Evolutionary conservation across 352 stramenopile species (phyloP).

Genomic region (Detonula confervacea): DNA sequence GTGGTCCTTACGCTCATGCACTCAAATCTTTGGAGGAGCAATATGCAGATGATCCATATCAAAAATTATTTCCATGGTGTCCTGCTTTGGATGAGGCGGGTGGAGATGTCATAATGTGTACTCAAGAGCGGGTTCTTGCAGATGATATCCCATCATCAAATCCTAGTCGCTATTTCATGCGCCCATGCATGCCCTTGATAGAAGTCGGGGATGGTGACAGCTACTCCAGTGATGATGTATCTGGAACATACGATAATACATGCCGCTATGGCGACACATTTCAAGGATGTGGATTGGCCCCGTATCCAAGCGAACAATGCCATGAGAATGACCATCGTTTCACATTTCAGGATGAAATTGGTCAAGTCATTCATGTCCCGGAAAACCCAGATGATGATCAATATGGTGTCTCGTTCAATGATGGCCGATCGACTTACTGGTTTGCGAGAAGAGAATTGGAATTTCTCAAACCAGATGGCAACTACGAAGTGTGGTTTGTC

Average conservation of each 20-base stretch:
- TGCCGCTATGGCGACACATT: conserved; percentile 44
- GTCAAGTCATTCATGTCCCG: conserved; percentile 61
- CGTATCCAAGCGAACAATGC: conserved; percentile 22
- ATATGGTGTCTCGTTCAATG: conserved; percentile 77
- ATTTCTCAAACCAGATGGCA: conserved; percentile 63
- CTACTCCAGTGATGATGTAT: conserved; percentile 55
- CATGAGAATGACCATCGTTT: conserved; percentile 47
- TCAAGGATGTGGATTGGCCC: conserved; percentile 22
- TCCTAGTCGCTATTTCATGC: conserved; percentile 33
- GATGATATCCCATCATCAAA: conserved; percentile 23
- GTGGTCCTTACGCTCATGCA: conserved; percentile 42
- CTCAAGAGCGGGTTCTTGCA: conserved; percentile 41
- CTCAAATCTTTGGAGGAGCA: conserved; percentile 35
- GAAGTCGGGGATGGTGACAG: conserved; percentile 26
- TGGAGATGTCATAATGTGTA: conserved; percentile 50
- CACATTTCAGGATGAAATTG: conserved; percentile 65
- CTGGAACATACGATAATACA: conserved; percentile 30
- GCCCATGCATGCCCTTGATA: conserved; percentile 28
- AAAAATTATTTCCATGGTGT: conserved; percentile 45
- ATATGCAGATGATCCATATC: conserved; percentile 30
- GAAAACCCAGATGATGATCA: conserved; percentile 40
- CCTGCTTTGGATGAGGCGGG: conserved; percentile 33
- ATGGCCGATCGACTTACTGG: conserved; percentile 69
- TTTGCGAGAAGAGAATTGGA: conserved; percentile 66
- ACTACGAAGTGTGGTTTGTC: conserved; percentile 80